phyloP scores from a whole-genome alignment of 2,329 filamentous ascomycete species.

The Leptographium lundbergii region DNA sequence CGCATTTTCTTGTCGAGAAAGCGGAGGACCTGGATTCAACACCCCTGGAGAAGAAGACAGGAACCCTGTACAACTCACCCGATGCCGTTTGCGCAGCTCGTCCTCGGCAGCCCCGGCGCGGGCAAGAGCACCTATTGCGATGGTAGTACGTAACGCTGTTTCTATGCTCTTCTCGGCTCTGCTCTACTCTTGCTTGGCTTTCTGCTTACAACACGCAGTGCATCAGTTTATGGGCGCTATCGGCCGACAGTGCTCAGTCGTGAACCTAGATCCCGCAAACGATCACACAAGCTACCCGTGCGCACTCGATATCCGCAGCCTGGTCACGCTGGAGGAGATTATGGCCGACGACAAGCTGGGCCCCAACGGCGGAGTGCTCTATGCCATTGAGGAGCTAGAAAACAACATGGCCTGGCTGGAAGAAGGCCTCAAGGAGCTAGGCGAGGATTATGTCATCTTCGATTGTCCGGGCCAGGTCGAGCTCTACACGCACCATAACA shows the following conservation, averaged over 20 bases:
- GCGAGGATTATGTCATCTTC: slow-evolving; percentile 86
- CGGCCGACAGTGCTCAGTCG: slow-evolving; percentile 83
- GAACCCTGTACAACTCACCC: not conserved
- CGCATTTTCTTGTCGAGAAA: too few species aligned
- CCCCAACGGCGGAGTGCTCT: slow-evolving; percentile 84
- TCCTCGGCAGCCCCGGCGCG: slow-evolving; percentile 86
- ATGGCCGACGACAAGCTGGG: slow-evolving; percentile 87
- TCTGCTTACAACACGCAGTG: slow-evolving; percentile 35
- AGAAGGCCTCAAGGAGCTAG: slow-evolving; percentile 63
- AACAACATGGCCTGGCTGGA: slow-evolving; percentile 90
- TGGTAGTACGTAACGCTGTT: slow-evolving; percentile 49
- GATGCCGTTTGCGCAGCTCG: slow-evolving; percentile 61
- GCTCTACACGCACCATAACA: slow-evolving; percentile 89
- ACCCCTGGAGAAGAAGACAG: not conserved
- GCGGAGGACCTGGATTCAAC: too few species aligned
- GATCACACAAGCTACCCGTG: slow-evolving; percentile 81
- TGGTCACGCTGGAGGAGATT: slow-evolving; percentile 85
- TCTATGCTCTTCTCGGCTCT: not conserved
- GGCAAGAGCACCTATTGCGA: slow-evolving; percentile 98
- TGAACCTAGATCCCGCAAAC: slow-evolving; percentile 96
- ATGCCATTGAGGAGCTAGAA: slow-evolving; percentile 90
- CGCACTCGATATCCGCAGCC: slow-evolving; percentile 77
- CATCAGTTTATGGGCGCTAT: slow-evolving; percentile 96
- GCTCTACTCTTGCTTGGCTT: not conserved
- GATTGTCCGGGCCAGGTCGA: slow-evolving; percentile 97